Conservation (phyloP, 2,329 filamentous ascomycete species). For the Beauveria rudraprayagi region DNA sequence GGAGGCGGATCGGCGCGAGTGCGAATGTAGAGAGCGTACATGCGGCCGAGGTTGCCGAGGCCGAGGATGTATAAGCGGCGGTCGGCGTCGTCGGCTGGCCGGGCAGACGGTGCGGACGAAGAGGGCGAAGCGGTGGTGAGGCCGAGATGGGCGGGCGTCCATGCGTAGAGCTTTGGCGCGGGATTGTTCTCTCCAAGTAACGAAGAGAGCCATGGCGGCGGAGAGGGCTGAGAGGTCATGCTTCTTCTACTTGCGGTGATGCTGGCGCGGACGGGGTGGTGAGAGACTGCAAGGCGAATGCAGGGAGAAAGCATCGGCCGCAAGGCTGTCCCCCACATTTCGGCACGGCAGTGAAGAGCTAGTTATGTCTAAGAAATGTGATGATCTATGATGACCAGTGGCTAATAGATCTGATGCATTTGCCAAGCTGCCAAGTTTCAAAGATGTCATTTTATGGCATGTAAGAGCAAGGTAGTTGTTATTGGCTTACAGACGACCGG, state of each 20-base stretch:
- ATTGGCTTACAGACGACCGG: neutral
- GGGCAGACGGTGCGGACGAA: neutral
- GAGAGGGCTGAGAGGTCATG: neutral
- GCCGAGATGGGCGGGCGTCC: constrained; percentile 24
- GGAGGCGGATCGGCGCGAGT: constrained; percentile 54
- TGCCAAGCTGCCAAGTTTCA: neutral
- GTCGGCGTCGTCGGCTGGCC: constrained; percentile 14
- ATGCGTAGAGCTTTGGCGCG: constrained; percentile 30
- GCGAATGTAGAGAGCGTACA: constrained; percentile 67
- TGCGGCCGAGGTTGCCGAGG: constrained; percentile 69
- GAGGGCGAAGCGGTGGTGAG: neutral
- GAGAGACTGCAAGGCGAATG: neutral
- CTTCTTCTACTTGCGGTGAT: neutral
- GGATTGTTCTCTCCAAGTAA: constrained; percentile 19
- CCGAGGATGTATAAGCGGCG: constrained; percentile 70
- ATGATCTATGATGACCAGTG: neutral
- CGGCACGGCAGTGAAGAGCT: too few species aligned
- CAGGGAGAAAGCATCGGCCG: neutral
- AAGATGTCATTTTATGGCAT: neutral
- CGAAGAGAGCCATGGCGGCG: constrained; percentile 26
- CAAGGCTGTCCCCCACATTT: neutral
- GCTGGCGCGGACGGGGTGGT: neutral
- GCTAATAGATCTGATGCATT: neutral
- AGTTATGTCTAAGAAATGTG: too few species aligned
- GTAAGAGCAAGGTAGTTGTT: neutral